Conservation (phyloP, 495 filamentous ascomycete genomes). For the Talaromyces proteolyticus region DNA sequence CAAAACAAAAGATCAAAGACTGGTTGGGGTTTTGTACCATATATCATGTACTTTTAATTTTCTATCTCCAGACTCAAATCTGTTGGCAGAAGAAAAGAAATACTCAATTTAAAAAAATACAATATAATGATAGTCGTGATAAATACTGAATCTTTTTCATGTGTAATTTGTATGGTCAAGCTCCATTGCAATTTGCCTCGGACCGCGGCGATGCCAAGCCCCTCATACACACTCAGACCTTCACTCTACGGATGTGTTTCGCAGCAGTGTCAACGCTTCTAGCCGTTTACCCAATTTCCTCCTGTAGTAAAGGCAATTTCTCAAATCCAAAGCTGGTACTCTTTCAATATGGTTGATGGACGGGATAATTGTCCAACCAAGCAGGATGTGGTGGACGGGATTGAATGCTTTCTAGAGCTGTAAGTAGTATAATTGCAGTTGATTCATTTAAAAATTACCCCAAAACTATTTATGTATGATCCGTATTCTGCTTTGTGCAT, state of each 20-base stretch:
- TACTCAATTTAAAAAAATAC: not conserved
- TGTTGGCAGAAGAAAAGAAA: not conserved
- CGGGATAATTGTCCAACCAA: not conserved
- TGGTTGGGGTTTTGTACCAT: constrained; percentile 1
- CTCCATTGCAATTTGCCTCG: constrained; percentile 6
- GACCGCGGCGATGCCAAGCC: too few species aligned
- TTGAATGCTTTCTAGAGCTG: constrained; percentile 3
- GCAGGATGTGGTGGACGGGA: constrained; percentile 1
- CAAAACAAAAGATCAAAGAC: constrained; percentile 1
- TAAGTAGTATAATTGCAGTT: not conserved
- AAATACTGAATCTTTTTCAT: too few species aligned
- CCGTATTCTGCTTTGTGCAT: too few species aligned
- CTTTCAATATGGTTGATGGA: not conserved
- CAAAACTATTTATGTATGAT: too few species aligned
- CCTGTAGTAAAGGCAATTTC: not conserved
- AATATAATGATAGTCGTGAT: too few species aligned
- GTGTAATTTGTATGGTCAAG: too few species aligned
- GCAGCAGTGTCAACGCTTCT: not conserved
- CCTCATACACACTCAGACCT: too few species aligned
- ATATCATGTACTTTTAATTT: constrained; percentile 6
- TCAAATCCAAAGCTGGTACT: not conserved
- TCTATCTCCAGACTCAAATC: not conserved
- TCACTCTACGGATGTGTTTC: too few species aligned
- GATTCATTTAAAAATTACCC: too few species aligned
- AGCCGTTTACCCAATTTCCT: not conserved